Base-by-base conservation (phyloP, 805 yeast genomes). In the Candida quercuum region DNA sequence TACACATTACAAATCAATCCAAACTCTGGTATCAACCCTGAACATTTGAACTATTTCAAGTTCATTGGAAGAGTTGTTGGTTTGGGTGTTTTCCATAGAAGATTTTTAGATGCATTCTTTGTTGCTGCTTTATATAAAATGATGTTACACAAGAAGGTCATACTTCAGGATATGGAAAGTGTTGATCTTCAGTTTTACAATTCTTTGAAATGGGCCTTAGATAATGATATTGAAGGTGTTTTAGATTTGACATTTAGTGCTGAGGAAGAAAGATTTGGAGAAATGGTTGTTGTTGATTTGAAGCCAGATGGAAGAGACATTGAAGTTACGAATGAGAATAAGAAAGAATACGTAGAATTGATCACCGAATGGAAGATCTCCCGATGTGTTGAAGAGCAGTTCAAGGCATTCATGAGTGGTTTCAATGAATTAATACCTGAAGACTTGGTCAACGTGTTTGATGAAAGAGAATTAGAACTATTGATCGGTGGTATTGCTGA, bases 41-140 rank as follows among this genome's bases (percentile, higher is more conserved):
- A 93, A 69, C 99, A 93, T 64, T 76, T 93, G 71, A 89, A 88
- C 63, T 93, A 93, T 66, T 93, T 93, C 81, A 91, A 89, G 64
- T 93, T 93, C 60, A 89, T 93, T 60, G 99, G 99, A 48, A 81
- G 99, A 66, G 96, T 89, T 40, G 97, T 93, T 40, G 99, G 99
- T 32, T 71, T 93, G 51, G 97, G 97, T 63, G 95, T 93, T 15
- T 93, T 93, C 88, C 99, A 93, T 61, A 79, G 99, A 63, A 78
- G 99, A 61, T 93, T 93, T 69, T 68, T 93, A 60, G 99, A 93
- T 63, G 98, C 98, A 0, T 93, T 93, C 74, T 93, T 93, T 63
- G 96, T 94, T 53, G 96, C 96, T 49, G 98, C 99, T 1, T 77
- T 93, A 62, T 93, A 93, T 67, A 93, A 93, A 69, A 87, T 93